These are phyloP conservation scores for Benincasa hispida DNA, from an alignment of 306 rosid species.

Conservation along the genomic window DNA sequence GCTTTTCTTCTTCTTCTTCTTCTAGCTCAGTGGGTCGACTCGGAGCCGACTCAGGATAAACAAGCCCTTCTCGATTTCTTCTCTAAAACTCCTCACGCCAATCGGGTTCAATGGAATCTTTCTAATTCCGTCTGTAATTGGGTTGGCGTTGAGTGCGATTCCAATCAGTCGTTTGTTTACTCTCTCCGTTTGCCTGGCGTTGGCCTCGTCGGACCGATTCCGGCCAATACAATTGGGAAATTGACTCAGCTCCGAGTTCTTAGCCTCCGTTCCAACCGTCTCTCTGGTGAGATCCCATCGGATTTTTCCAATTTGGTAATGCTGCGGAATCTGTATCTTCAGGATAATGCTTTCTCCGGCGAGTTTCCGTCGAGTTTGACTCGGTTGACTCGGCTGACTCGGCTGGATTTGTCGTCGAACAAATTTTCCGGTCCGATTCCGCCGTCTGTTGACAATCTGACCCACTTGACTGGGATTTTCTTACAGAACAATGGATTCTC, in stretches of 20 bases:
- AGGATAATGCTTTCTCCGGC: constrained; percentile 44
- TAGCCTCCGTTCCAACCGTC: constrained; percentile 76
- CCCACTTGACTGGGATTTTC: constrained; percentile 48
- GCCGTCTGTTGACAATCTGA: constrained; percentile 49
- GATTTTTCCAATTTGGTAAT: constrained; percentile 51
- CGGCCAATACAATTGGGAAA: constrained; percentile 53
- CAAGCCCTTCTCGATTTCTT: constrained; percentile 77
- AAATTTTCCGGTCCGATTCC: constrained; percentile 63
- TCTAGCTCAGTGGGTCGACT: constrained; percentile 22
- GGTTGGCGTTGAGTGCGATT: constrained; percentile 66
- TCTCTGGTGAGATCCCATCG: constrained; percentile 58
- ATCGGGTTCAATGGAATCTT: constrained; percentile 66
- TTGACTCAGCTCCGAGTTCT: constrained; percentile 55
- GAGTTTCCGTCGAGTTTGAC: constrained; percentile 40
- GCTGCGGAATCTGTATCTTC: constrained; percentile 64
- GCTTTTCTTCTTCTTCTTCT: background rate
- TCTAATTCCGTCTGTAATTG: constrained; percentile 69
- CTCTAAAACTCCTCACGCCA: constrained; percentile 44
- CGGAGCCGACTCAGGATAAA: constrained; percentile 79
- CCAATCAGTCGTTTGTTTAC: constrained; percentile 33
- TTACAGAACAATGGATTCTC: constrained; percentile 56
- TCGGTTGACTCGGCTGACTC: constrained; percentile 33
- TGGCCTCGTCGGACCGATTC: constrained; percentile 64
- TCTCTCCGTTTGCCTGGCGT: constrained; percentile 70
- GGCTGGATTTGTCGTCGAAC: constrained; percentile 73